Base-by-base conservation (phyloP, 441 rosid genomes). In the Erodium moschatum region DNA sequence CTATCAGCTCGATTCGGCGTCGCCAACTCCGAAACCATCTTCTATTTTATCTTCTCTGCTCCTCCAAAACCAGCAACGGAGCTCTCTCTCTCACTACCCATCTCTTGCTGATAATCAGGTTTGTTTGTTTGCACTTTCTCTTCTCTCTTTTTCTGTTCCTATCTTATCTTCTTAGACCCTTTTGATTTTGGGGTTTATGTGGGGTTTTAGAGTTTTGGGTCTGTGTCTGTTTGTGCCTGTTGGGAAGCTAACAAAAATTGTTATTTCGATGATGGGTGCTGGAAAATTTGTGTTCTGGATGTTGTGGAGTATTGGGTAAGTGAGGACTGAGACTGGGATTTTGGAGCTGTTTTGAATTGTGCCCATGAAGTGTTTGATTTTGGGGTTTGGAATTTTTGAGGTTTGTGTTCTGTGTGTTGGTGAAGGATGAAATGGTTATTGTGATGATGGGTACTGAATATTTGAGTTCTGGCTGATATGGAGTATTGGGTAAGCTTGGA, bases 1-100 rank as follows among this genome's bases (percentile, higher is more conserved):
- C 20, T 52, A 52, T 52, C 60, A 52, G 21, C 60, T 52, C 60
- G 60, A 52, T 52, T 52, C 60, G 60, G 60, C 20, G 60, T 52
- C 60, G 2, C 21, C 3, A 18, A 15, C 60, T 52, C 60, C 60
- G 60, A 15, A 52, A 50, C 38, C 38, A 33, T 33, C 38, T 33
- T 1, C 38, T 33, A 33, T 33, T 33, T 33, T 33, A 3, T 33
- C 38, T 33, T 33, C 38, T 33, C 38, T 33, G 38, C 38, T 5
- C 4, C 4, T 5, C 38, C 38, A 33, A 33, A 33, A 33, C 56
- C 18, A 48, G 4, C 56, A 52, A 52, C 60, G 19, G 20, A 52
- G 9, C 21, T 15, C 60, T 52, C 60, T 52, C 60, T 52, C 60
- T 52, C 60, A 15, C 60, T 10, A 6, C 8, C 46, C 2, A 4